phyloP scores from a whole-genome alignment of 2,329 filamentous ascomycete genomes.

The Bertia moriformis region DNA sequence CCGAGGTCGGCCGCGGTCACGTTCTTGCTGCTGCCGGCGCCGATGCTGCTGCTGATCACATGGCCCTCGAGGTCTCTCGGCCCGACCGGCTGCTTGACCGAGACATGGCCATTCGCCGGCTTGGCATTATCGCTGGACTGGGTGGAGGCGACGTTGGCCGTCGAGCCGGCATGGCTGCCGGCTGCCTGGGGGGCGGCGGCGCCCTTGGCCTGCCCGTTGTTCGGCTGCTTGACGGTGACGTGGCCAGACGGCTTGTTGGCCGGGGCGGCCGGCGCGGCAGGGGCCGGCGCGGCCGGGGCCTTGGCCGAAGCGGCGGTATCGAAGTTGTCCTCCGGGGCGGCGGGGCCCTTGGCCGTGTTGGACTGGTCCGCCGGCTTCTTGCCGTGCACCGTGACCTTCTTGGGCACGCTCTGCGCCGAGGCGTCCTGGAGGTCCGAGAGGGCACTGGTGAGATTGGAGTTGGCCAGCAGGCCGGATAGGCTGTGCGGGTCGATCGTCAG shows the following conservation, averaged over 20 bases:
- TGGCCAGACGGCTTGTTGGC: neutral
- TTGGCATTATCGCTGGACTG: neutral
- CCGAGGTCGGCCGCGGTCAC: conserved; percentile 42
- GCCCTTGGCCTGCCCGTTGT: too few species aligned
- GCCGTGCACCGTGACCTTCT: too few species aligned
- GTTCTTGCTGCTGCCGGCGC: conserved; percentile 19
- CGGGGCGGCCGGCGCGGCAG: too few species aligned
- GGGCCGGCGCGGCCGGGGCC: too few species aligned
- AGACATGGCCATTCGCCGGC: neutral
- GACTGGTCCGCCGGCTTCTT: conserved; percentile 4
- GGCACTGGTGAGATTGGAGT: conserved; percentile 11
- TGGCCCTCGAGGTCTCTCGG: conserved; percentile 4
- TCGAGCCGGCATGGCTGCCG: too few species aligned
- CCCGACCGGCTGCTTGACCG: neutral
- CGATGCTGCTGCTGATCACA: neutral
- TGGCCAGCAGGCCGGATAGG: conserved; percentile 17
- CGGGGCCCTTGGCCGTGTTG: conserved; percentile 10
- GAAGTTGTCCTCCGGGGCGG: conserved; percentile 6
- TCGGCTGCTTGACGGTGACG: too few species aligned
- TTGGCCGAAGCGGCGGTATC: neutral
- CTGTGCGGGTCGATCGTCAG: conserved; percentile 32
- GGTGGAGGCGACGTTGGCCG: neutral
- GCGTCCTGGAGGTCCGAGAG: conserved; percentile 10
- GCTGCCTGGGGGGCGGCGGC: too few species aligned
- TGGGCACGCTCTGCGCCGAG: too few species aligned